These are phyloP conservation scores for Cercis canadensis DNA, from an alignment of 306 rosid species.

Conservation along the genomic window DNA sequence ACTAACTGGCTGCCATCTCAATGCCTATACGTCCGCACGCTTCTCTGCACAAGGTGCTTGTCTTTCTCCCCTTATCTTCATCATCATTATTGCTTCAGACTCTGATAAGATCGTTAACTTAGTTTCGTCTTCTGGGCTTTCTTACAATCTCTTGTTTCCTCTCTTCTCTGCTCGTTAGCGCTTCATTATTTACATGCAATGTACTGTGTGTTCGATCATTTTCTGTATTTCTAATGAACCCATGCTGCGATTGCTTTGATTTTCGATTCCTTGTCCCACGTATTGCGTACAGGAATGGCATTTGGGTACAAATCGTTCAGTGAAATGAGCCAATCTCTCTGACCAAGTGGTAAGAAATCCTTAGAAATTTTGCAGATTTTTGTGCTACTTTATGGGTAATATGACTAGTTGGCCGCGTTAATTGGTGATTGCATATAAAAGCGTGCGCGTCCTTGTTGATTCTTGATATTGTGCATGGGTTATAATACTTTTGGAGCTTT, in stretches of 20 bases:
- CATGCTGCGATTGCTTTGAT: neutral
- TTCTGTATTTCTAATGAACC: neutral
- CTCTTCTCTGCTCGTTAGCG: neutral
- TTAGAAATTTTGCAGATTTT: neutral
- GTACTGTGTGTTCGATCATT: neutral
- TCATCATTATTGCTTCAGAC: neutral
- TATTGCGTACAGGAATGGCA: neutral
- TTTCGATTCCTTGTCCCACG: neutral
- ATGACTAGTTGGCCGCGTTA: neutral
- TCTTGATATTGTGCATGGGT: neutral
- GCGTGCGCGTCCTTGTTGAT: neutral
- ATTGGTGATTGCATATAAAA: neutral
- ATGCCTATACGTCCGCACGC: constrained; percentile 15
- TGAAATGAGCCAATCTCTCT: neutral
- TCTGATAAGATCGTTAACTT: neutral
- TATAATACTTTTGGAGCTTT: constrained; percentile 2
- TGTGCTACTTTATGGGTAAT: neutral
- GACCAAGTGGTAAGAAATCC: neutral
- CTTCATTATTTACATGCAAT: neutral
- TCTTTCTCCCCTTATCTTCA: constrained; percentile 27
- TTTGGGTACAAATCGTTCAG: neutral
- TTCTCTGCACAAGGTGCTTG: constrained; percentile 37
- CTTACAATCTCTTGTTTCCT: neutral
- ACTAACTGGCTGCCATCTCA: too few relatives aligned
- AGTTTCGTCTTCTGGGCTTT: constrained; percentile 1